A percentile compares a stretch with the other conserved stretches of the same genome.
Evolutionary conservation across 768 basidiomycete species (phyloP).

Genomic region (Collybiopsis confluens): DNA sequence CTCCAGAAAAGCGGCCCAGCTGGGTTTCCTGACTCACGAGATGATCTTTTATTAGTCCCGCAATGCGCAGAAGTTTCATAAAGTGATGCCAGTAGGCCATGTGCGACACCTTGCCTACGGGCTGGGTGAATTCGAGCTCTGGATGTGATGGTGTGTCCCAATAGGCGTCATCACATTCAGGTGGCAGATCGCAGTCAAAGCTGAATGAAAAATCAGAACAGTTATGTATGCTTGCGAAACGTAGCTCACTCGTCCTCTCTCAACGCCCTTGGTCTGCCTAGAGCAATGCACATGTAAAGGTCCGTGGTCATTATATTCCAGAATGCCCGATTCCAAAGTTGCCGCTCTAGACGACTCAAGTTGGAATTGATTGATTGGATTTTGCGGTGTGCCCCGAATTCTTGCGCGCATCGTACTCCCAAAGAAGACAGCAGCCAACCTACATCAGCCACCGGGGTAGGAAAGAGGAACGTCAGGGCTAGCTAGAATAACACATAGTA

Average conservation of each 20-base stretch:
- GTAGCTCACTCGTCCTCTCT: conserved; percentile 45
- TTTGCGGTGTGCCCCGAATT: conserved; percentile 42
- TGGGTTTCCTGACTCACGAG: conserved; percentile 34
- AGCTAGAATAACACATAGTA: conserved; percentile 23
- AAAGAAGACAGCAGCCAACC: conserved; percentile 33
- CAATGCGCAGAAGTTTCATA: conserved; percentile 42
- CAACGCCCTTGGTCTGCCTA: conserved; percentile 47
- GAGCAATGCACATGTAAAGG: conserved; percentile 20
- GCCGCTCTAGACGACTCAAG: conserved; percentile 32
- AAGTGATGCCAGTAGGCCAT: conserved; percentile 37
- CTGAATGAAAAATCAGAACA: conserved; percentile 20
- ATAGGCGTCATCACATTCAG: conserved; percentile 51
- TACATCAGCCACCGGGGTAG: conserved; percentile 20
- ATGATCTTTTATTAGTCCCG: conserved; percentile 35
- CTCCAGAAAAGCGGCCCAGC: neutral
- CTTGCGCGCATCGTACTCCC: conserved; percentile 38
- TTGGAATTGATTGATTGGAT: conserved; percentile 10
- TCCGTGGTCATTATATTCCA: conserved; percentile 24
- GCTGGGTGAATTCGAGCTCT: conserved; percentile 41
- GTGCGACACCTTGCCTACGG: conserved; percentile 33
- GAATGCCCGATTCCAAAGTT: conserved; percentile 47
- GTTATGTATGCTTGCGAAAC: conserved; percentile 15
- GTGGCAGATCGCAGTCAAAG: conserved; percentile 45
- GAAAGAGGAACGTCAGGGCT: conserved; percentile 29
- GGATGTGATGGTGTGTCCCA: conserved; percentile 39